Conservation (phyloP, 345 rosid species). For the Bretschneidera sinensis region DNA sequence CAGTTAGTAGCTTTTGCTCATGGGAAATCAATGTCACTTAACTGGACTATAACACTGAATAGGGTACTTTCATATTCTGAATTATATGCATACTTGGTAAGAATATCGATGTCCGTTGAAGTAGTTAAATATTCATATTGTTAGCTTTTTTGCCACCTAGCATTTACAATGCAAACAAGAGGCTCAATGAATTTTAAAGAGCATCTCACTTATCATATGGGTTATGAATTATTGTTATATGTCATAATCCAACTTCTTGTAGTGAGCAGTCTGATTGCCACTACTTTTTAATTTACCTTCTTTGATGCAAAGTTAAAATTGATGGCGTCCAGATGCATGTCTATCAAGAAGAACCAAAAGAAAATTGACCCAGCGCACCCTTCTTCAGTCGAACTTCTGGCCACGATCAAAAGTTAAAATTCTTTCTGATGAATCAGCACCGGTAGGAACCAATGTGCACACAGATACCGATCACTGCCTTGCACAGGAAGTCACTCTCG, state of each 20-base stretch:
- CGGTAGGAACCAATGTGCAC: conserved; percentile 3
- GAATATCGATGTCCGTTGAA: too few species aligned
- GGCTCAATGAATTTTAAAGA: neutral
- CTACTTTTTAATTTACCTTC: neutral
- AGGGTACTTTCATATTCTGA: too few species aligned
- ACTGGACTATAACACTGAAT: neutral
- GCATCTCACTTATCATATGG: neutral
- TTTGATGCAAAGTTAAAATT: conserved; percentile 5
- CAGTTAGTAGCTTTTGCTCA: neutral
- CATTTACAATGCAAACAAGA: neutral
- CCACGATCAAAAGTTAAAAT: conserved; percentile 27
- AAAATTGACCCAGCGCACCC: conserved; percentile 76
- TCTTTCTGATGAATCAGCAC: conserved; percentile 19
- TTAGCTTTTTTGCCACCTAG: neutral
- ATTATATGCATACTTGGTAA: neutral
- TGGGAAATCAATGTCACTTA: neutral
- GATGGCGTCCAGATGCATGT: conserved; percentile 43
- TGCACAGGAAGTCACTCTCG: conserved; percentile 12
- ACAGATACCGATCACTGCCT: conserved; percentile 4
- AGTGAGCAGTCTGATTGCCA: conserved; percentile 3
- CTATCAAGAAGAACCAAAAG: conserved; percentile 53
- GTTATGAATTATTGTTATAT: neutral
- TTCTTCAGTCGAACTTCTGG: conserved; percentile 52
- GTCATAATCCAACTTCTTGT: neutral
- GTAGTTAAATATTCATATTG: too few species aligned